These are phyloP conservation scores for Gracilariopsis chorda DNA, from an alignment of 23 red algal genomes.

Conservation along the genomic window DNA sequence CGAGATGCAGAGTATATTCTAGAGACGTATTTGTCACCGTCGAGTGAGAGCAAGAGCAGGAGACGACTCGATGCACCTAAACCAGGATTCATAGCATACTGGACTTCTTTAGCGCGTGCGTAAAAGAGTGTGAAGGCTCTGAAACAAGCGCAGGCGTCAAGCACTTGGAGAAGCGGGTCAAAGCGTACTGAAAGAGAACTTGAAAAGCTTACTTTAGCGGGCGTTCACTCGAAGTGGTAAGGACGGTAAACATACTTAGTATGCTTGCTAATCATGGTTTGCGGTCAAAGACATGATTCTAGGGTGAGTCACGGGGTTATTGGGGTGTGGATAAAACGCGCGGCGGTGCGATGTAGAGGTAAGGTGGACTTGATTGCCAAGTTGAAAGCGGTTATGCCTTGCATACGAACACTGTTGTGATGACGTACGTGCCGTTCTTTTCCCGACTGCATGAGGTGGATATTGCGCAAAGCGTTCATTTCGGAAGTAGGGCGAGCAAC, in stretches of 20 bases:
- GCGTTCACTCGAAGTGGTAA: background rate
- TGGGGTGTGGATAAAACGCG: too few relatives aligned
- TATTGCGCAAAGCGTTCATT: too few relatives aligned
- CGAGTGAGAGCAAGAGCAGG: background rate
- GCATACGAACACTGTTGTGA: conserved; percentile 77
- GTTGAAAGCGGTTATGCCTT: conserved; percentile 39
- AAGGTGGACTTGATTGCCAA: conserved; percentile 4
- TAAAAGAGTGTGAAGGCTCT: conserved; percentile 24
- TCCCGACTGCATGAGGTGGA: too few relatives aligned
- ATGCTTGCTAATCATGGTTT: too few relatives aligned
- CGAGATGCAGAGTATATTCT: conserved; percentile 38
- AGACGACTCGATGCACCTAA: background rate
- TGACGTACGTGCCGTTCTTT: conserved; percentile 72
- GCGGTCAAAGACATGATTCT: too few relatives aligned
- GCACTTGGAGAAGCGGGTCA: too few relatives aligned
- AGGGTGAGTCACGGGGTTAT: too few relatives aligned
- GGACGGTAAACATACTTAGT: background rate
- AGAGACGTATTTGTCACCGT: conserved; percentile 28
- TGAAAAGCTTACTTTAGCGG: too few relatives aligned
- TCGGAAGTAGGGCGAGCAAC: too few relatives aligned
- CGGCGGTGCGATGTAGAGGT: conserved; percentile 19
- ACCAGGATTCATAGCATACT: conserved; percentile 27
- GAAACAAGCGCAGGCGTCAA: background rate
- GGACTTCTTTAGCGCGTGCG: conserved; percentile 15
- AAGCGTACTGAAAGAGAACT: too few relatives aligned